A percentile compares a stretch with the other conserved stretches of the same genome.
Evolutionary conservation across 306 rosid species (phyloP).

Genomic region (Macrotyloma uniflorum): DNA sequence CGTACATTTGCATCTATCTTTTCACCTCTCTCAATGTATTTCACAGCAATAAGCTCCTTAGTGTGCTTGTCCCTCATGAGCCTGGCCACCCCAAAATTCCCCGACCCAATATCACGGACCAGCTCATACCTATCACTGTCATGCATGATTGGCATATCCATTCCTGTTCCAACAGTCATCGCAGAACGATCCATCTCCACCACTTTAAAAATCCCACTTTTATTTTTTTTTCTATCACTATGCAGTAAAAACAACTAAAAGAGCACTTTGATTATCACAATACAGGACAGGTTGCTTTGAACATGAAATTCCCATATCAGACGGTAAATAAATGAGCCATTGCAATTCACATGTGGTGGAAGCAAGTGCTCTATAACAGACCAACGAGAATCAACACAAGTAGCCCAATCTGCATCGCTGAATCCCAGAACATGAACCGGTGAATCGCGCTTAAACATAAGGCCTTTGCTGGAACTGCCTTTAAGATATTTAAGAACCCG

Average conservation of each 20-base stretch:
- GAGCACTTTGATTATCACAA: too few species aligned
- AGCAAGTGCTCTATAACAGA: too few species aligned
- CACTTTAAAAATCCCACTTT: conserved; percentile 11
- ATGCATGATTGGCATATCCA: conserved; percentile 91
- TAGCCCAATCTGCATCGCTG: too few species aligned
- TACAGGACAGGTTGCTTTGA: too few species aligned
- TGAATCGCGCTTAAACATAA: too few species aligned
- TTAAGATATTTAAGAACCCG: too few species aligned
- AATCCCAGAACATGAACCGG: too few species aligned
- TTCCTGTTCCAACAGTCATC: conserved; percentile 67
- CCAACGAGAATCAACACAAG: too few species aligned
- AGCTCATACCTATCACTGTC: conserved; percentile 92
- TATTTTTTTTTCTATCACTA: background rate
- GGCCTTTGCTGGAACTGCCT: too few species aligned
- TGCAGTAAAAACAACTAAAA: conserved; percentile 13
- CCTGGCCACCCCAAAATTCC: conserved; percentile 94
- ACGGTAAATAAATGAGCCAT: too few species aligned
- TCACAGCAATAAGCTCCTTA: conserved; percentile 86
- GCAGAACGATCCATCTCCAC: conserved; percentile 64
- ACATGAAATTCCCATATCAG: too few species aligned
- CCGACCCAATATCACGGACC: conserved; percentile 93
- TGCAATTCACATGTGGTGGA: too few species aligned
- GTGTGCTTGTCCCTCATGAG: conserved; percentile 89
- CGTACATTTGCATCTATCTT: conserved; percentile 97
- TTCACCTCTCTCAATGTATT: conserved; percentile 99